A percentile compares a stretch with the other conserved stretches of the same genome.
These are phyloP conservation scores for Candida orba DNA, from an alignment of 805 yeast species.

Conservation along the genomic window DNA sequence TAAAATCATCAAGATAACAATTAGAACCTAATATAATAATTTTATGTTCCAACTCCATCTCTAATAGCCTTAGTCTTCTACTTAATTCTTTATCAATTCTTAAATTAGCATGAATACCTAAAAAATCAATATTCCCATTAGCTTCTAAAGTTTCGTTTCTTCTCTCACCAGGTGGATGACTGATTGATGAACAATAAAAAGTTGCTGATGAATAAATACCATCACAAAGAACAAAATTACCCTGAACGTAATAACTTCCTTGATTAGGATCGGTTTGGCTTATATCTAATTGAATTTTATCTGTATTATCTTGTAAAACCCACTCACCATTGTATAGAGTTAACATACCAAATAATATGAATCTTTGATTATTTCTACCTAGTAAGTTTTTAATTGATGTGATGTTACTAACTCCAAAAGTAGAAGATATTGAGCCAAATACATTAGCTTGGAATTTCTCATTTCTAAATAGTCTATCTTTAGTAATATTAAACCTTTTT, in stretches of 20 bases:
- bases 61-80: constrained; percentile 47
- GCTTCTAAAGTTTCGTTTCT: constrained; percentile 60
- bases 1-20: constrained; percentile 53
- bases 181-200: constrained; percentile 68
- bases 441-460: constrained; percentile 52
- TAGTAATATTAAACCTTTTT: constrained; percentile 53
- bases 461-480: constrained; percentile 69
- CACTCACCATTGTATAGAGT: constrained; percentile 59
- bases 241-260: constrained; percentile 62
- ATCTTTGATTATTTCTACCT: constrained; percentile 75
- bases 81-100: constrained; percentile 58
- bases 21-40: constrained; percentile 72
- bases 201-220: constrained; percentile 71
- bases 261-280: constrained; percentile 53
- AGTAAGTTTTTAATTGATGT: constrained; percentile 77
- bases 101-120: constrained; percentile 40
- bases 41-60: constrained; percentile 52
- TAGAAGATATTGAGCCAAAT: constrained; percentile 29
- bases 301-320: constrained; percentile 77
- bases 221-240: constrained; percentile 73
- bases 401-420: constrained; percentile 29
- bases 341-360: constrained; percentile 72
- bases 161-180: constrained; percentile 85
- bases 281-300: constrained; percentile 54
- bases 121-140: constrained; percentile 73